phyloP scores from a whole-genome alignment of 83 land plant species.

The Diphasiastrum complanatum region DNA sequence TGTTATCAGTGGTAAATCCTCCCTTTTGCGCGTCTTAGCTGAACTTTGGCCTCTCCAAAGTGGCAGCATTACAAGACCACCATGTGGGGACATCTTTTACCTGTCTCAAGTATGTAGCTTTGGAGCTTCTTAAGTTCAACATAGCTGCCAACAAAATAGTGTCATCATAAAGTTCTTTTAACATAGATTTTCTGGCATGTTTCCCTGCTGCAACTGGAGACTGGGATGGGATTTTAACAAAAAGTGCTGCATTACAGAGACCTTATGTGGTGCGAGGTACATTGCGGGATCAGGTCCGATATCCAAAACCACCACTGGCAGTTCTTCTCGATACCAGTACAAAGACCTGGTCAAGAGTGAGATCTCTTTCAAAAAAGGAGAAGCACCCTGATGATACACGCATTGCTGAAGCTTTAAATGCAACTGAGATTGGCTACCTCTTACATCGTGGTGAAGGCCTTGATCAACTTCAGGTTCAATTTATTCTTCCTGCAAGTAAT shows the following conservation, averaged over 20 bases:
- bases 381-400: slow-evolving; percentile 32
- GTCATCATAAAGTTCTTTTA: background rate
- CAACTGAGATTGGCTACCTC: slow-evolving; percentile 41
- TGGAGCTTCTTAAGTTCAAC: background rate
- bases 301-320: slow-evolving; percentile 20
- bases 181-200: background rate
- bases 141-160: background rate
- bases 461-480: slow-evolving; percentile 42
- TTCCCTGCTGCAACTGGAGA: too few species aligned
- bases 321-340: slow-evolving; percentile 3
- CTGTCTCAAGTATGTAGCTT: slow-evolving; percentile 38
- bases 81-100: slow-evolving; percentile 33
- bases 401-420: slow-evolving; percentile 31
- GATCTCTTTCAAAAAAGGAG: background rate
- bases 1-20: slow-evolving; percentile 47
- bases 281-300: slow-evolving; percentile 40
- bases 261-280: slow-evolving; percentile 42
- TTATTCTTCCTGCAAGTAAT: too few species aligned
- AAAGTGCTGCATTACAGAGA: slow-evolving; percentile 26
- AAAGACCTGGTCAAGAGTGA: slow-evolving; percentile 17
- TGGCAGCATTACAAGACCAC: slow-evolving; percentile 42
- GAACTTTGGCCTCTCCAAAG: slow-evolving; percentile 47
- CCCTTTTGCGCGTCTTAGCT: slow-evolving; percentile 39
- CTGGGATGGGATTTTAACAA: too few species aligned
- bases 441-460: slow-evolving; percentile 42